Conservation (phyloP, 1,284 basidiomycete genomes). For the Sphaerobolus stellatus region DNA sequence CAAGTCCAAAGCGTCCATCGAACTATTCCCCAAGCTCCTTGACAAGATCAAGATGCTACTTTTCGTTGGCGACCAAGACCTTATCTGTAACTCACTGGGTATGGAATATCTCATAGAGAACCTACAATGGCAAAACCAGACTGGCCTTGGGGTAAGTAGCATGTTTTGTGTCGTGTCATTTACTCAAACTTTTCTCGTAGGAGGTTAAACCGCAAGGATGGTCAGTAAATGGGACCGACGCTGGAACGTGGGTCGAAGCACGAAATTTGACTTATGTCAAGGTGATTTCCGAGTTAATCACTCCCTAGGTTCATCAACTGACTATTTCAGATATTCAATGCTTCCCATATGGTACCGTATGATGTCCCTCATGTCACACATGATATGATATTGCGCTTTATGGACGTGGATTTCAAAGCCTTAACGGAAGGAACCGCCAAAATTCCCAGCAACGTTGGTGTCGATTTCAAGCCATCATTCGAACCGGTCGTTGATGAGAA, state of each 20-base stretch:
- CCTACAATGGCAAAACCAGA: slow-evolving; percentile 82
- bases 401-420: slow-evolving; percentile 83
- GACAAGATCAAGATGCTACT: slow-evolving; percentile 82
- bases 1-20: slow-evolving; percentile 69
- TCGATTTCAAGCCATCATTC: slow-evolving; percentile 53
- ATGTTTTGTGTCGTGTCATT: slow-evolving; percentile 1
- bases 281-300: slow-evolving; percentile 36
- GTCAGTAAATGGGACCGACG: slow-evolving; percentile 75
- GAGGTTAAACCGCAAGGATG: slow-evolving; percentile 75
- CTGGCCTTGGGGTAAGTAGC: slow-evolving; percentile 77
- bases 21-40: slow-evolving; percentile 77
- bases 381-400: slow-evolving; percentile 98
- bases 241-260: slow-evolving; percentile 88
- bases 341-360: slow-evolving; percentile 93
- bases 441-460: slow-evolving; percentile 76
- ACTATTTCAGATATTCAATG: slow-evolving; percentile 68
- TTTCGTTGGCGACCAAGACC: slow-evolving; percentile 93
- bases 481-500: slow-evolving; percentile 43
- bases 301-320: not conserved
- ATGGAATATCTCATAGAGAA: slow-evolving; percentile 82
- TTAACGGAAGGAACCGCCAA: slow-evolving; percentile 73
- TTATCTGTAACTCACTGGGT: slow-evolving; percentile 95
- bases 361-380: slow-evolving; percentile 88
- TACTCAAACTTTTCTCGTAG: slow-evolving; percentile 36
- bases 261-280: slow-evolving; percentile 94